Base-by-base conservation (phyloP, 73 alveolate genomes). In the Paramecium bursaria region DNA sequence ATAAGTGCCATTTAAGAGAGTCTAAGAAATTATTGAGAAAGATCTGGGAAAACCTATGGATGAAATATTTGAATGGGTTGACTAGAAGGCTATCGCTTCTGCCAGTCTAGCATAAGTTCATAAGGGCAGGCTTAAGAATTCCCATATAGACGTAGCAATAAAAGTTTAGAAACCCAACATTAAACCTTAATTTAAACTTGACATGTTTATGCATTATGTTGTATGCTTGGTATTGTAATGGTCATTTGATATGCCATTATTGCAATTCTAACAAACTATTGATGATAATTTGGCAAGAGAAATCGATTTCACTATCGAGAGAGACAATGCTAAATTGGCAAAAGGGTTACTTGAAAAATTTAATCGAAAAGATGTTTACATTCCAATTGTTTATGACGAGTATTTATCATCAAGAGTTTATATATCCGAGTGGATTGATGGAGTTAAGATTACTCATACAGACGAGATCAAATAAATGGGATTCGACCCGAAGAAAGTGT, bases 71-170 rank as follows among this genome's bases (percentile, higher is more conserved):
- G 51, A 75, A 50, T 82, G 86, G 19, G 89, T 92, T 67, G 95
- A 92, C 21, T 35, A 85, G 22, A 75, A 30, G 17, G 90, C 97
- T 11, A 74, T 92, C 9, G 97, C 97, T 4, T 90, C 94, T 21
- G 97, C 97, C 3, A 90, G 95, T 54, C 49, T 92, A 74, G 97
- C 97, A 10, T 75, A 92, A 75, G 97, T 92, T 44, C 97, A 92
- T 74, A 87, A 86, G 79, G 97, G 95, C 14, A 74, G 30, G 17
- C 67, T 92, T 54, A 90, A 86, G 49, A 92, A 85, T 29, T 93
- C 93, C 14, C 91, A 92, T 47, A 75, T 50, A 35, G n/a, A n/a
- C n/a, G 97, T 92, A 33, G 97, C 97, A 25, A 95, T 92, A 9
- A 92, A 92, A 74, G 39, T 92, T 6, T 74, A 92, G 49, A 90